Base-by-base conservation (phyloP, 2,329 filamentous ascomycete genomes). In the Coniosporium tulheliwenetii region DNA sequence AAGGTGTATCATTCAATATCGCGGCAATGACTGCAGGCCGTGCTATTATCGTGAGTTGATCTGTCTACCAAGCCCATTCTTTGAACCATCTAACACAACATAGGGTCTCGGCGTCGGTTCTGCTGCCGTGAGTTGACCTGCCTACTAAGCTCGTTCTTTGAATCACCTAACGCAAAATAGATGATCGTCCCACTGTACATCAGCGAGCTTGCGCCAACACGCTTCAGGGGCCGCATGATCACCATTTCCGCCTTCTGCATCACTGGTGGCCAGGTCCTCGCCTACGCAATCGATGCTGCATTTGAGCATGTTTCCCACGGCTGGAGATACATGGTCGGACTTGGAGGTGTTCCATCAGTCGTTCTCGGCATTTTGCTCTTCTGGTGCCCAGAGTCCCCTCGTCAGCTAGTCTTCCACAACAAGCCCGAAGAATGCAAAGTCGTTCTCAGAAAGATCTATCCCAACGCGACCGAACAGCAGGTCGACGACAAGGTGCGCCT, bases 221-320 rank as follows among this genome's bases (percentile, higher is more conserved):
- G 51, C 16, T 47, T 56, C 37, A 53, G 56, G 26, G 56, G 56
- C 30, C 52, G 55, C 19, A 46, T 59, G 19, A 55, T 59, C 45
- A 58, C 58, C 50, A 56, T 57, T 36, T 58, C 54, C 54, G 54
- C 58, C 38, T 46, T 59, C 10, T 57, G 55, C 33, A 37, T 43
- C 7, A 44, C 43, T 8, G 37, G 37, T n/a, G 43, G 41, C 26
- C 43, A 43, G 52, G 52, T 58, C 14, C 52, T 55, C 29, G 44
- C 51, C 13, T 57, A 44, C 32, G 34, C 38, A 2, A 26, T 43
- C 8, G 43, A 52, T 15, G 53, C 53, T 12, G 52, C 45, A 5
- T 55, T 57, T 16, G 50, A 49, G 2, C 47, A 55, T 40, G 51
- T 55, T 13, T n/a, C 37, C n/a, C 15, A 38, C 10, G 52, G 57